Conservation (phyloP, 768 basidiomycete genomes). For the Inosperma sp. region DNA sequence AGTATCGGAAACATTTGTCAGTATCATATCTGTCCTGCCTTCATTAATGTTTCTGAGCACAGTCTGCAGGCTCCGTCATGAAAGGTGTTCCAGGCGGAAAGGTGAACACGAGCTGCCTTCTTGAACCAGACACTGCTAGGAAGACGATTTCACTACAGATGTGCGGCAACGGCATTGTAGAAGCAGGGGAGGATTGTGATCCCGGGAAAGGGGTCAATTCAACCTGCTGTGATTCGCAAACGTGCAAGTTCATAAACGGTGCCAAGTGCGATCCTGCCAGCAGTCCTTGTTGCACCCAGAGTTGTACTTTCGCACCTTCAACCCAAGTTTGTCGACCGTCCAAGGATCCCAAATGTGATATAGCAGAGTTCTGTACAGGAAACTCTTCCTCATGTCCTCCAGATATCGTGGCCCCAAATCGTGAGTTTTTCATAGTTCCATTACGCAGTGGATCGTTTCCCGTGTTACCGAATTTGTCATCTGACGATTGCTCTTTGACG, state of each 20-base stretch:
- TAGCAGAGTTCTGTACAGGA: constrained; percentile 70
- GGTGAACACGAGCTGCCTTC: constrained; percentile 64
- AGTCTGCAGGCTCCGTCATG: constrained; percentile 59
- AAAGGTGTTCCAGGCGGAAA: constrained; percentile 35
- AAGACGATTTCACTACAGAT: constrained; percentile 59
- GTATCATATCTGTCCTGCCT: constrained; percentile 20
- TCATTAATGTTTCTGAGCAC: neutral
- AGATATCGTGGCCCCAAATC: constrained; percentile 59
- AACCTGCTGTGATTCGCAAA: constrained; percentile 67
- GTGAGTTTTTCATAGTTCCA: constrained; percentile 31
- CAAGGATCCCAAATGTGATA: constrained; percentile 64
- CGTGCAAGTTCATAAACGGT: constrained; percentile 68
- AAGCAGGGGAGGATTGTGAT: constrained; percentile 83
- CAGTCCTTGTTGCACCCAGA: constrained; percentile 66
- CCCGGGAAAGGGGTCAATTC: constrained; percentile 59
- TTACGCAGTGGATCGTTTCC: neutral
- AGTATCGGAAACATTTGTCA: constrained; percentile 81
- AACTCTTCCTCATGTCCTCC: constrained; percentile 66
- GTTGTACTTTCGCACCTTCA: constrained; percentile 65
- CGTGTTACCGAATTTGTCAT: constrained; percentile 6
- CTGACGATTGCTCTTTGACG: constrained; percentile 16
- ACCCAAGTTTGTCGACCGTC: constrained; percentile 69
- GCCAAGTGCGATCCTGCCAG: constrained; percentile 78
- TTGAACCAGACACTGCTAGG: constrained; percentile 46
- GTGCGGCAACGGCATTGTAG: constrained; percentile 83